Conservation (phyloP, 2,329 filamentous ascomycete species). For the Trichophyton equinum region DNA sequence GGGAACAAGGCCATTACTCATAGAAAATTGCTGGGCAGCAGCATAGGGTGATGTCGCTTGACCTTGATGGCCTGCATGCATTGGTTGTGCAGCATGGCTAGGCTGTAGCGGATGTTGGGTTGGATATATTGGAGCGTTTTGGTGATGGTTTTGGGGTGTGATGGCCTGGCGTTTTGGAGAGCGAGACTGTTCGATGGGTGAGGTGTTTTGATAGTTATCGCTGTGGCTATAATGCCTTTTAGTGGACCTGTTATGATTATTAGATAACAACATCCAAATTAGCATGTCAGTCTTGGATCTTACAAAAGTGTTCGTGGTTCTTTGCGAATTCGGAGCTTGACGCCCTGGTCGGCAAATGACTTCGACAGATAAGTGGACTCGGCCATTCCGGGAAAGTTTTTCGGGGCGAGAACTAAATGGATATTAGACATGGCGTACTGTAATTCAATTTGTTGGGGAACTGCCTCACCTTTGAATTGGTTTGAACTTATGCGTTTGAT, state of each 20-base stretch:
- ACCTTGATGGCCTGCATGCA: not conserved
- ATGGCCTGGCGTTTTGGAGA: conserved; percentile 1
- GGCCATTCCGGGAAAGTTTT: conserved; percentile 65
- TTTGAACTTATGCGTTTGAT: conserved; percentile 48
- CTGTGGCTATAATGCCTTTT: not conserved
- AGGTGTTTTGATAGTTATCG: not conserved
- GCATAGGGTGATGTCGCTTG: not conserved
- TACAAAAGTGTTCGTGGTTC: conserved; percentile 52
- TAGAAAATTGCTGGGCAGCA: not conserved
- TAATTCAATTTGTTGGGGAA: not conserved
- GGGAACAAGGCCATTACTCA: not conserved
- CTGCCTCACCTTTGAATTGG: conserved; percentile 51
- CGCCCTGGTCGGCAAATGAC: conserved; percentile 75
- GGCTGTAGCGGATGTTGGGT: not conserved
- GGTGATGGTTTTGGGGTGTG: not conserved
- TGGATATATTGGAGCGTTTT: not conserved
- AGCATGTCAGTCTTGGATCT: not conserved
- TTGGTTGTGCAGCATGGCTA: not conserved
- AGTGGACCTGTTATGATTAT: not conserved
- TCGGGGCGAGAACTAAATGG: conserved; percentile 35
- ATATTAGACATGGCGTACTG: not conserved
- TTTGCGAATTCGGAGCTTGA: conserved; percentile 69
- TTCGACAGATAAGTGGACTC: conserved; percentile 72
- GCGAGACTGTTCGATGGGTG: not conserved
- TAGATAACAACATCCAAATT: not conserved